phyloP scores from a whole-genome alignment of 2,329 filamentous ascomycete genomes.

The Lecanicillium sp. region DNA sequence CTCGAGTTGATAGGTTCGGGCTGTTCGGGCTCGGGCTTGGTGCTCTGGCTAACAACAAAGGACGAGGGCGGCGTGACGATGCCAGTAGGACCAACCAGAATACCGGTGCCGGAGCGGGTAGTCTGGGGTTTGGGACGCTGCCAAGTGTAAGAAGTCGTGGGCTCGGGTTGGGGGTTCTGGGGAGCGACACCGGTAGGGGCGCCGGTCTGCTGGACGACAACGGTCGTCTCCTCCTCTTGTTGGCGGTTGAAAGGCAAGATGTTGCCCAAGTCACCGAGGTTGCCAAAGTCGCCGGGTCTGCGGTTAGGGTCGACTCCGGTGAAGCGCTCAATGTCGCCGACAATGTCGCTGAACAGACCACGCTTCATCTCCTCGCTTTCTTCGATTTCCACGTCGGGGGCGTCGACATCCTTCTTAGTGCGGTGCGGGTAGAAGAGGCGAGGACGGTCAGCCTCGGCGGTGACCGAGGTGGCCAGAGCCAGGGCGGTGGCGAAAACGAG shows the following conservation, averaged over 20 bases:
- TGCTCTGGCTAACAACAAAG: neutral
- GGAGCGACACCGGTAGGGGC: slow-evolving; percentile 13
- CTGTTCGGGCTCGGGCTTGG: too few relatives aligned
- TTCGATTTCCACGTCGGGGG: slow-evolving; percentile 14
- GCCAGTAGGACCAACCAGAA: slow-evolving; percentile 25
- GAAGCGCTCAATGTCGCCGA: neutral
- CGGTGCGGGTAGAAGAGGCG: slow-evolving; percentile 54
- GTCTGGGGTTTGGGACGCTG: slow-evolving; percentile 10
- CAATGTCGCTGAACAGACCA: slow-evolving; percentile 1
- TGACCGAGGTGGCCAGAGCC: slow-evolving; percentile 41
- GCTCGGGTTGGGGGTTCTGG: slow-evolving; percentile 15
- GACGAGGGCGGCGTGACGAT: slow-evolving; percentile 16
- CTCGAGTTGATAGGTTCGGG: neutral
- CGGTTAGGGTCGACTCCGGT: neutral
- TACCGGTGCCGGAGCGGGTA: slow-evolving; percentile 15
- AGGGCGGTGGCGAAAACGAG: slow-evolving; percentile 39
- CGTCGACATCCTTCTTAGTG: slow-evolving; percentile 41
- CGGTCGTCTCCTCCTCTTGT: slow-evolving; percentile 19
- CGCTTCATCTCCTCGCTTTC: slow-evolving; percentile 10
- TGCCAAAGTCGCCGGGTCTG: neutral
- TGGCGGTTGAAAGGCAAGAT: slow-evolving; percentile 15
- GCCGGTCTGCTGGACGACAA: slow-evolving; percentile 16
- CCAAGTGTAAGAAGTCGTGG: slow-evolving; percentile 17
- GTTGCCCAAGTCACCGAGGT: slow-evolving; percentile 1
- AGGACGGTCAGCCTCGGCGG: slow-evolving; percentile 40